Conservation (phyloP, 2,329 filamentous ascomycete genomes). For the Alternaria metachromatica region DNA sequence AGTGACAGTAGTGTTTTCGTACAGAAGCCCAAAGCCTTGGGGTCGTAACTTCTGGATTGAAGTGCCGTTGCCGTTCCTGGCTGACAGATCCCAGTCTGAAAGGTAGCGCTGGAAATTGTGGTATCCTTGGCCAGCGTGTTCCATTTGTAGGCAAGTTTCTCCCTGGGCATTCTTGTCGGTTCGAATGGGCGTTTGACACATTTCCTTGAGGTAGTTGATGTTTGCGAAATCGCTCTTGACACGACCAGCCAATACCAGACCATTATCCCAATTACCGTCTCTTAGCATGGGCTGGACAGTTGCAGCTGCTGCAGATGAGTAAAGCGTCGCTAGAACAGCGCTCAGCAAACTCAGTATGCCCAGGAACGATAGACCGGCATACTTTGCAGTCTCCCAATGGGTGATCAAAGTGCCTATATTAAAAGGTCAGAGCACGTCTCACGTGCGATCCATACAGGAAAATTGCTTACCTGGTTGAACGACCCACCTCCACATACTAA, state of each 20-base stretch:
- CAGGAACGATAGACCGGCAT: constrained; percentile 68
- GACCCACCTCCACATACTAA: constrained; percentile 77
- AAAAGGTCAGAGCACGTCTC: constrained; percentile 14
- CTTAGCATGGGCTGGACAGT: constrained; percentile 73
- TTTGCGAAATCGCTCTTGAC: constrained; percentile 72
- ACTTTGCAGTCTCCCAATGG: constrained; percentile 69
- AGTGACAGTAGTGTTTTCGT: constrained; percentile 74
- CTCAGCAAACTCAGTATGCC: constrained; percentile 70
- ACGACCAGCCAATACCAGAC: constrained; percentile 59
- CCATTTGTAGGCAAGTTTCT: constrained; percentile 70
- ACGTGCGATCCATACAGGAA: not conserved
- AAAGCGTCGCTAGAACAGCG: constrained; percentile 71
- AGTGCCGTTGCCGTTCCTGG: constrained; percentile 53
- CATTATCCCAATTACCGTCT: constrained; percentile 59
- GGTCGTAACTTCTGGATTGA: constrained; percentile 60
- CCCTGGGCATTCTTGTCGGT: constrained; percentile 52
- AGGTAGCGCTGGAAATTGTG: constrained; percentile 71
- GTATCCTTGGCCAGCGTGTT: constrained; percentile 73
- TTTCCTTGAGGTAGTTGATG: constrained; percentile 58
- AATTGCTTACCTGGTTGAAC: constrained; percentile 54
- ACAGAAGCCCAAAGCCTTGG: constrained; percentile 66
- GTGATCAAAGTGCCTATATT: constrained; percentile 74
- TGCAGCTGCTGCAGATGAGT: constrained; percentile 77
- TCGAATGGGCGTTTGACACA: constrained; percentile 69
- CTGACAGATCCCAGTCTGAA: constrained; percentile 61